Percentiles rank a stretch among this genome's conserved stretches.
phyloP scores from a whole-genome alignment of 805 yeast genomes.

The Wickerhamiella qilinensis region DNA sequence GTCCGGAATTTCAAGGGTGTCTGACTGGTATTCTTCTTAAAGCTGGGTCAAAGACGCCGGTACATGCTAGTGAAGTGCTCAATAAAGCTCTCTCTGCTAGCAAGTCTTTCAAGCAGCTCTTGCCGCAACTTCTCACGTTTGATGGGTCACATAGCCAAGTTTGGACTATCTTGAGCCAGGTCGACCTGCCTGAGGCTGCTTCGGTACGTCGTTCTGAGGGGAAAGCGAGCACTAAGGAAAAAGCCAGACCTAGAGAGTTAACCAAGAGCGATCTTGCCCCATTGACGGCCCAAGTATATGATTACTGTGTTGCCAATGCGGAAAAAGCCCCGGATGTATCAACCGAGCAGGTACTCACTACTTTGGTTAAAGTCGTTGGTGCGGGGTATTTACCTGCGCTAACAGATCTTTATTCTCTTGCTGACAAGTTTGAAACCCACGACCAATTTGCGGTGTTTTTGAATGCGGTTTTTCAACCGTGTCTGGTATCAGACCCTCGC shows the following conservation, averaged over 20 bases:
- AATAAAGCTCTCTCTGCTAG: background rate
- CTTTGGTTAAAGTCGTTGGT: conserved; percentile 2
- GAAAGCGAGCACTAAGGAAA: background rate
- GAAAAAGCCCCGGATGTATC: background rate
- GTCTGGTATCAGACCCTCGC: background rate
- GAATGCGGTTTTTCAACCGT: conserved; percentile 1
- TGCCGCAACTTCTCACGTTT: background rate
- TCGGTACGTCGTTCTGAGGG: background rate
- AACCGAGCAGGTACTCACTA: background rate
- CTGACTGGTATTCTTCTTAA: background rate
- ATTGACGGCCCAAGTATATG: background rate
- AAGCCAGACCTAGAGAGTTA: background rate
- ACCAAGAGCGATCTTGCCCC: background rate
- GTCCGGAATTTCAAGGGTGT: background rate
- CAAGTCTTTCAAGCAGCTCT: background rate
- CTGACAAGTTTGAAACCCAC: background rate
- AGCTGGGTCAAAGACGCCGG: background rate
- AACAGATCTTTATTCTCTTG: conserved; percentile 1
- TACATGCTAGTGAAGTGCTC: background rate
- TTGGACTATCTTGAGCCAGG: background rate
- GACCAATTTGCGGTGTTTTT: conserved; percentile 1
- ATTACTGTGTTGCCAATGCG: background rate
- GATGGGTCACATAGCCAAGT: background rate
- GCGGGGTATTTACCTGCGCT: conserved; percentile 2
- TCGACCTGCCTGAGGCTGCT: background rate